Conservation (phyloP, 306 rosid species). For the Trifolium repens region DNA sequence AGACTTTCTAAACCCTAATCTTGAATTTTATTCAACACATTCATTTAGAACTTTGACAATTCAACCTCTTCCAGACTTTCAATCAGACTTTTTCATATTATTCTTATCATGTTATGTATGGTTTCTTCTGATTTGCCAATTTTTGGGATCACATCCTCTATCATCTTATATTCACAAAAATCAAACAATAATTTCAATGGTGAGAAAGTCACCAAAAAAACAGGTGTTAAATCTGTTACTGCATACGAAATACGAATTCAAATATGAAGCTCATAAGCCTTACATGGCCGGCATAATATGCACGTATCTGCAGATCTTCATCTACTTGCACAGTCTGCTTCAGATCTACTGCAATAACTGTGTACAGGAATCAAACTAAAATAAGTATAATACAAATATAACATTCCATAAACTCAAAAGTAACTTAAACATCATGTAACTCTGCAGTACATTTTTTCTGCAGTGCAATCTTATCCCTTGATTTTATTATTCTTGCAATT, state of each 20-base stretch:
- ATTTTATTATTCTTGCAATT: no score
- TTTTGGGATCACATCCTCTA: constrained; percentile 12
- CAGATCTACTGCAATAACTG: constrained; percentile 83
- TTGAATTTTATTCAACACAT: constrained; percentile 3
- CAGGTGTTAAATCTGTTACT: neutral
- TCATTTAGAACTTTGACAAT: constrained; percentile 17
- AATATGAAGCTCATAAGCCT: constrained; percentile 45
- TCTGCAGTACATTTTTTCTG: no score
- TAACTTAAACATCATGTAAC: constrained; percentile 11
- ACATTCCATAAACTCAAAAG: neutral
- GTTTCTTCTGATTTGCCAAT: constrained; percentile 13
- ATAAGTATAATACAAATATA: constrained; percentile 19
- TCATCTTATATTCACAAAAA: constrained; percentile 12
- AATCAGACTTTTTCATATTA: neutral
- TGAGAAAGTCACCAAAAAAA: constrained; percentile 14
- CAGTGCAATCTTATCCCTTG: no score
- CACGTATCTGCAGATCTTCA: constrained; percentile 86
- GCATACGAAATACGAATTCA: constrained; percentile 16
- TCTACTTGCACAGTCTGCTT: constrained; percentile 88
- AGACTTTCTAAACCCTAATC: constrained; percentile 5
- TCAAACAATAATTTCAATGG: constrained; percentile 8
- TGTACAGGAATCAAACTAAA: constrained; percentile 41
- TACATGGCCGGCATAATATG: constrained; percentile 98
- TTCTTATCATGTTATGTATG: constrained; percentile 4
- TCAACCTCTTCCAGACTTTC: constrained; percentile 21